These are phyloP conservation scores for Aspergillus novoparasiticus DNA, from an alignment of 2,329 filamentous ascomycete genomes.

Conservation along the genomic window DNA sequence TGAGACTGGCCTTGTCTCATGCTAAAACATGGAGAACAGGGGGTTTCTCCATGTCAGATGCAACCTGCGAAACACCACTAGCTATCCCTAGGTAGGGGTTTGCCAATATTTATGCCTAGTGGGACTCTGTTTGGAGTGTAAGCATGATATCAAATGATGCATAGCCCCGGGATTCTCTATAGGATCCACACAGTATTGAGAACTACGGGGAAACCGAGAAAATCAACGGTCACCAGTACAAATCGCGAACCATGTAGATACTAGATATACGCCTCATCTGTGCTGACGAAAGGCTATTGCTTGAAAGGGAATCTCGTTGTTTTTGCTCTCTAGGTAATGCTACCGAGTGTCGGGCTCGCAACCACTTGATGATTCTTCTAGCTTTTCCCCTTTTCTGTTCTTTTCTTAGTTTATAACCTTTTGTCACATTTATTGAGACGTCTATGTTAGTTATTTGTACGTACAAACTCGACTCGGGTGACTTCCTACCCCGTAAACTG, in stretches of 20 bases:
- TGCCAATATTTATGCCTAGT: background rate
- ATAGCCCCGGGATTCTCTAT: background rate
- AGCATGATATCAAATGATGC: background rate
- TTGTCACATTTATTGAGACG: background rate
- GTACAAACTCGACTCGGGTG: background rate
- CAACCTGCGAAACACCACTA: background rate
- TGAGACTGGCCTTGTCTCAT: conserved; percentile 1
- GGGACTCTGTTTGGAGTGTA: background rate
- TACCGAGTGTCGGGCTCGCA: background rate
- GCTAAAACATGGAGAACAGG: background rate
- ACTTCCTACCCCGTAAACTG: background rate
- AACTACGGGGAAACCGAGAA: background rate
- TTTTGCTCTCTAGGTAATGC: background rate
- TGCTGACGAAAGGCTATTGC: background rate
- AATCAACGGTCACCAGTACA: background rate
- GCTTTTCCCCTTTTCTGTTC: background rate
- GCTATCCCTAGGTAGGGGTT: background rate
- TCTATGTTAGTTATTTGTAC: background rate
- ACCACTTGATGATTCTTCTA: background rate
- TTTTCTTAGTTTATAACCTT: background rate
- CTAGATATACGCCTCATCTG: background rate
- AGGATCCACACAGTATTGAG: background rate
- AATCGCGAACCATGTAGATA: background rate
- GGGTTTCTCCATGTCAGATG: background rate
- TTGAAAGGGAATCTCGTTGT: background rate